Conservation (phyloP, 306 rosid genomes). For the Lathyrus tuberosus region DNA sequence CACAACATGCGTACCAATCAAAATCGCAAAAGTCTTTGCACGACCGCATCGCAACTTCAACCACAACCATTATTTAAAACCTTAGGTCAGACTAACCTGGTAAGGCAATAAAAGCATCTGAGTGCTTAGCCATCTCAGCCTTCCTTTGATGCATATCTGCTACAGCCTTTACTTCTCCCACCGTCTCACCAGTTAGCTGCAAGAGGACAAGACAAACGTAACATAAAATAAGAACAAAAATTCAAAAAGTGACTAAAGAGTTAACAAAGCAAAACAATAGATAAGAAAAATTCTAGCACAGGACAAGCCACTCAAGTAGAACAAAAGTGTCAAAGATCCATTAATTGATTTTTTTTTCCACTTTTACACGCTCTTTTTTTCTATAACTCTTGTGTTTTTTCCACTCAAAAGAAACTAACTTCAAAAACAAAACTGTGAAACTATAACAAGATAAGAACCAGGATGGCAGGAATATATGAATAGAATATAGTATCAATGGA, state of each 20-base stretch:
- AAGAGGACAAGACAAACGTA: slow-evolving; percentile 37
- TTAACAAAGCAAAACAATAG: slow-evolving; percentile 35
- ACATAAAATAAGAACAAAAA: slow-evolving; percentile 40
- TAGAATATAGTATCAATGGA: slow-evolving; percentile 31
- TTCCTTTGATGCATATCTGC: slow-evolving; percentile 99
- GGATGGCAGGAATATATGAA: slow-evolving; percentile 1
- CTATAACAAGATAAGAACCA: slow-evolving; percentile 2
- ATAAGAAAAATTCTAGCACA: slow-evolving; percentile 36
- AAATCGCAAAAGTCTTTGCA: too few species aligned
- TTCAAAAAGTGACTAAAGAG: slow-evolving; percentile 25
- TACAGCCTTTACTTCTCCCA: slow-evolving; percentile 97
- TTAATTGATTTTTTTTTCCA: background rate
- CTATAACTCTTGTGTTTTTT: background rate
- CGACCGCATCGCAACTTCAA: too few species aligned
- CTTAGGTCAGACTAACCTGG: slow-evolving; percentile 68
- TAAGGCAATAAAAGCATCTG: slow-evolving; percentile 98
- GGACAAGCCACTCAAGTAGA: slow-evolving; percentile 52
- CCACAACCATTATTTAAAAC: too few species aligned
- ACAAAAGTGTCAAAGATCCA: slow-evolving; percentile 30
- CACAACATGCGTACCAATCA: too few species aligned
- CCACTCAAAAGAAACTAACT: slow-evolving; percentile 20
- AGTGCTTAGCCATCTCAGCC: slow-evolving; percentile 99
- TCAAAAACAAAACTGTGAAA: slow-evolving; percentile 24
- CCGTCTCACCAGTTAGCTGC: slow-evolving; percentile 97
- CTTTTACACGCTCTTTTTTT: background rate